These are phyloP conservation scores for Sparassis latifolia DNA, from an alignment of 1,284 basidiomycete species.

Conservation along the genomic window DNA sequence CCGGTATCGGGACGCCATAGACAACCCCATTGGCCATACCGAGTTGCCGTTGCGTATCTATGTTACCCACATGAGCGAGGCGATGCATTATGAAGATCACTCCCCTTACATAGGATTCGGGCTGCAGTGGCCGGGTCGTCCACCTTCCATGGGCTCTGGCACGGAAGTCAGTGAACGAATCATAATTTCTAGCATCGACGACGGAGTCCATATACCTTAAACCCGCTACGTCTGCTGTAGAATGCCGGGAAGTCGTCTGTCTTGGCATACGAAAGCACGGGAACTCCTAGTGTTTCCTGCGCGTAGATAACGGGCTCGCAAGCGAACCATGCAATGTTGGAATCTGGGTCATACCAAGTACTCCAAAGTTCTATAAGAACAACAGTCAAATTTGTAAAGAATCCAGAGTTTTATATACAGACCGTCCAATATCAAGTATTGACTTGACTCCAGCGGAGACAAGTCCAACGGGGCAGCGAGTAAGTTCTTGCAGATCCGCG, in stretches of 20 bases:
- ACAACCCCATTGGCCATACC: slow-evolving; percentile 69
- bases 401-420: slow-evolving; percentile 5
- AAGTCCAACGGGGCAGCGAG: slow-evolving; percentile 81
- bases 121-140: slow-evolving; percentile 60
- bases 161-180: slow-evolving; percentile 5
- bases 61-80: background rate
- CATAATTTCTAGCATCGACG: background rate
- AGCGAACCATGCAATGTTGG: background rate
- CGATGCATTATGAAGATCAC: background rate
- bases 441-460: slow-evolving; percentile 95
- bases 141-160: slow-evolving; percentile 66
- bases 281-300: slow-evolving; percentile 94
- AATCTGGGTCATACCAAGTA: slow-evolving; percentile 60
- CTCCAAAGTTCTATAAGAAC: slow-evolving; percentile 71
- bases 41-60: slow-evolving; percentile 58
- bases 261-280: slow-evolving; percentile 77
- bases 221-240: slow-evolving; percentile 82
- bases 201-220: slow-evolving; percentile 45
- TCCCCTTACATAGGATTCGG: slow-evolving; percentile 56
- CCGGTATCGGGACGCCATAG: slow-evolving; percentile 89
- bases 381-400: slow-evolving; percentile 2
- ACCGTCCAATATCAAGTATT: slow-evolving; percentile 90
- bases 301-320: background rate
- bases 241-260: slow-evolving; percentile 91
- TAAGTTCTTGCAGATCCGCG: slow-evolving; percentile 84